Base-by-base conservation (phyloP, 1,284 basidiomycete genomes). In the Meira miltonrushii region DNA sequence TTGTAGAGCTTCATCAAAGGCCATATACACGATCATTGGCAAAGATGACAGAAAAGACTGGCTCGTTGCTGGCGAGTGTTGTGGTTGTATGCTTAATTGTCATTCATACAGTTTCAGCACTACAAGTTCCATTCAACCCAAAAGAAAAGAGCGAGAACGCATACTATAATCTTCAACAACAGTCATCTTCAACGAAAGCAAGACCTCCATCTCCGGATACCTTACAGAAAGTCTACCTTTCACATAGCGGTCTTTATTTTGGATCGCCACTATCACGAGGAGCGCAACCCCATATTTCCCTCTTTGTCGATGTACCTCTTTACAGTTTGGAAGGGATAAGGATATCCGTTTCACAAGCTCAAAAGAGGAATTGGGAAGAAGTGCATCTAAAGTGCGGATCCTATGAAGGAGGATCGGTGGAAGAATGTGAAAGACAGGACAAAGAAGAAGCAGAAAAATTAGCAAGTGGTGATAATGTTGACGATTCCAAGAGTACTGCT, bases 381-480 rank as follows among this genome's bases (percentile, higher is more conserved):
- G 50, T 53, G 6, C 37, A 53, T 41, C 50, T 53, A 2, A 33
- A 41, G 8, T 53, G 50, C 15, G 50, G 50, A 23, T 39, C 38
- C 5, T 13, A 40, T 17, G 13, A 17, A 12, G 50, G 50, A 13
- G 50, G 50, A 19, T 2, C 17, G 12, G 28, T 53, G 23, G 50
- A 53, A 53, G 50, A 17, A 25, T 53, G 50, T 23, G 50, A 53
- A 53, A 37, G 5, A 15, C 21, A 53, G 5, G 50, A 53, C 28
- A 13, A 33, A n/a, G 12, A 48, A n/a, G 17, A 48, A 48, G 17
- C 25, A 25, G 25, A 19, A 5, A 38, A 44, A 25, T 17, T 17
- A 9, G 43, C 50, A n/a, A n/a, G n/a, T n/a, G n/a, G n/a, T n/a
- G n/a, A n/a, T n/a, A n/a, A n/a, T n/a, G 38, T 5, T 53, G n/a